phyloP scores from a whole-genome alignment of 306 rosid species.

The Dalbergia oliveri region DNA sequence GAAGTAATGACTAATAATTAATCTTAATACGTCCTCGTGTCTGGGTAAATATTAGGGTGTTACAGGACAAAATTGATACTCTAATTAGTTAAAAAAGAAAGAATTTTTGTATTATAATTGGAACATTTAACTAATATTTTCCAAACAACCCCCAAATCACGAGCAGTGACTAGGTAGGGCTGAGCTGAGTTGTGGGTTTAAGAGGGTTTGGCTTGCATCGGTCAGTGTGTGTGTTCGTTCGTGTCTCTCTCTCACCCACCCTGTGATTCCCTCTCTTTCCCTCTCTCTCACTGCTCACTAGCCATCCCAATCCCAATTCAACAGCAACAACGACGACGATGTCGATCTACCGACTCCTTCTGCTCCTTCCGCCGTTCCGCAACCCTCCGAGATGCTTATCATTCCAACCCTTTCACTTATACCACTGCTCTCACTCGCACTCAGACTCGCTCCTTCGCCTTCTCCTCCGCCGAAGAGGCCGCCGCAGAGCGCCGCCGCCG shows the following conservation, averaged over 20 bases:
- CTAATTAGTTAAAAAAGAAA: too few species aligned
- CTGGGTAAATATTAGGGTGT: too few species aligned
- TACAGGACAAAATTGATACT: too few species aligned
- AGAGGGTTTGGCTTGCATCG: background rate
- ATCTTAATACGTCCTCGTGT: too few species aligned
- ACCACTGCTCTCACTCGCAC: background rate
- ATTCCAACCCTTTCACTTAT: background rate
- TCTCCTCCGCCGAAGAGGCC: slow-evolving; percentile 95
- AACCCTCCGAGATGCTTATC: slow-evolving; percentile 22
- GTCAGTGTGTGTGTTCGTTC: too few species aligned
- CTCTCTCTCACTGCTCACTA: background rate
- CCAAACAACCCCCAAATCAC: background rate
- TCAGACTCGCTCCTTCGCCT: slow-evolving; percentile 70
- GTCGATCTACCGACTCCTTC: slow-evolving; percentile 70
- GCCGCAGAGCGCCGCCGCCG: slow-evolving; percentile 95
- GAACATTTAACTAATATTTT: too few species aligned
- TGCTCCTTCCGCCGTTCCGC: slow-evolving; percentile 64
- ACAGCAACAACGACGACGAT: slow-evolving; percentile 29
- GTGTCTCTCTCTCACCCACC: background rate
- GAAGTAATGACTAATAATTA: too few species aligned
- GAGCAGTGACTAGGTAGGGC: background rate
- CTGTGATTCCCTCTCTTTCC: background rate
- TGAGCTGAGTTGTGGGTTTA: background rate
- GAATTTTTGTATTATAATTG: too few species aligned
- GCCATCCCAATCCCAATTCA: background rate